Evolutionary conservation across 2,329 filamentous ascomycete genomes (phyloP).

Genomic region (Xylariaceae sp.): DNA sequence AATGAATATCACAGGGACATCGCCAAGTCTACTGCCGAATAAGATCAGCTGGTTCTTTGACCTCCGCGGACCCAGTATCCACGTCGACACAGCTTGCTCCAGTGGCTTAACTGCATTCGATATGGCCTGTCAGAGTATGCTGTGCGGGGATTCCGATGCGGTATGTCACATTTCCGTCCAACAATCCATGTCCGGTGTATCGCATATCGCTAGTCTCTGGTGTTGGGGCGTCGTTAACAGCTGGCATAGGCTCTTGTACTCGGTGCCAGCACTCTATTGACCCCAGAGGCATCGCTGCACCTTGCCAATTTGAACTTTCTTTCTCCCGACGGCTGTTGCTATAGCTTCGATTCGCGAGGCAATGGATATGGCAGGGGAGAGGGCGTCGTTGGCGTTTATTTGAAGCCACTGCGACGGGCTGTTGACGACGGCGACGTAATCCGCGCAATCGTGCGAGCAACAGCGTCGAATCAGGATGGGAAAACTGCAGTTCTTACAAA

Average conservation of each 20-base stretch:
- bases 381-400: neutral
- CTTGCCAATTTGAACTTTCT: too few species aligned
- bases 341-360: neutral
- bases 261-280: conserved; percentile 35
- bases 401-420: neutral
- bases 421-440: neutral
- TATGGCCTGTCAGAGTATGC: conserved; percentile 49
- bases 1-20: conserved; percentile 46
- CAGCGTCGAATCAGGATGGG: neutral
- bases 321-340: neutral
- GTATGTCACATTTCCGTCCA: too few species aligned
- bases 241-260: conserved; percentile 26
- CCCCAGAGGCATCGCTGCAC: conserved; percentile 5
- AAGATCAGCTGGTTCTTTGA: conserved; percentile 56
- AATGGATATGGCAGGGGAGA: neutral
- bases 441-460: neutral
- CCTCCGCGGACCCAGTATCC: conserved; percentile 54
- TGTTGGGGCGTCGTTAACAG: too few species aligned
- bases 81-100: conserved; percentile 59
- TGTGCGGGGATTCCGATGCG: conserved; percentile 42
- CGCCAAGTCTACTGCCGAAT: conserved; percentile 53
- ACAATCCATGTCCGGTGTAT: too few species aligned
- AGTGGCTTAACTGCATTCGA: conserved; percentile 54
- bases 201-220: too few species aligned
- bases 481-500: neutral